Conservation (phyloP, 148 eudicot genomes). For the Mesembryanthemum crystallinum region DNA sequence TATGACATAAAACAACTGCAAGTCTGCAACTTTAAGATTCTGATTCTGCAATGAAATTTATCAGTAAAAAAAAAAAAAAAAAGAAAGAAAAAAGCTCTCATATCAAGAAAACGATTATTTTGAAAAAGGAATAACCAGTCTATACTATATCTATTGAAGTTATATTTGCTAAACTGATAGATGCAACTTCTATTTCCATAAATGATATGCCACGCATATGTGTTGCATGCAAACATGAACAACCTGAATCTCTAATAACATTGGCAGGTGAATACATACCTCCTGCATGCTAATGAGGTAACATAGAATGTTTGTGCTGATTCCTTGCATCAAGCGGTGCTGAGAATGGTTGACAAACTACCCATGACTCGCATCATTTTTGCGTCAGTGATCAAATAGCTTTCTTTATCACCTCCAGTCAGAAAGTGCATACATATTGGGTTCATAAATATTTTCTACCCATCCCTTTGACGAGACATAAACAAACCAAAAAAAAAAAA, state of each 20-base stretch:
- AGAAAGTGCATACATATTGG: not conserved
- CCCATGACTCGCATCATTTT: constrained; percentile 12
- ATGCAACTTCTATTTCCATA: too few species aligned
- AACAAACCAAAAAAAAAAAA: not conserved
- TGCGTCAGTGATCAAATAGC: constrained; percentile 17
- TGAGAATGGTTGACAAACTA: not conserved
- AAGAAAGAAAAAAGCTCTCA: too few species aligned
- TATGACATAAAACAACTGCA: too few species aligned
- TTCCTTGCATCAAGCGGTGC: not conserved
- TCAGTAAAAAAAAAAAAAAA: too few species aligned
- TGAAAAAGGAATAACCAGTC: too few species aligned
- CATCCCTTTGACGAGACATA: not conserved
- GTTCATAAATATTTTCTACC: not conserved
- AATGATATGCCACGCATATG: not conserved
- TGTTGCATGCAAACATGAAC: not conserved
- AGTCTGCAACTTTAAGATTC: too few species aligned
- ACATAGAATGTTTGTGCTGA: not conserved
- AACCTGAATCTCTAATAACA: not conserved
- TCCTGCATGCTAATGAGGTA: not conserved
- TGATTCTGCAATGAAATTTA: too few species aligned
- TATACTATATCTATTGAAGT: too few species aligned
- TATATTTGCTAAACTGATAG: too few species aligned
- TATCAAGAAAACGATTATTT: too few species aligned
- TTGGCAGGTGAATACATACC: not conserved
- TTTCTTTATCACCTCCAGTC: constrained; percentile 1